These are phyloP conservation scores for Leptographium lundbergii DNA, from an alignment of 2,329 filamentous ascomycete genomes.

Conservation along the genomic window DNA sequence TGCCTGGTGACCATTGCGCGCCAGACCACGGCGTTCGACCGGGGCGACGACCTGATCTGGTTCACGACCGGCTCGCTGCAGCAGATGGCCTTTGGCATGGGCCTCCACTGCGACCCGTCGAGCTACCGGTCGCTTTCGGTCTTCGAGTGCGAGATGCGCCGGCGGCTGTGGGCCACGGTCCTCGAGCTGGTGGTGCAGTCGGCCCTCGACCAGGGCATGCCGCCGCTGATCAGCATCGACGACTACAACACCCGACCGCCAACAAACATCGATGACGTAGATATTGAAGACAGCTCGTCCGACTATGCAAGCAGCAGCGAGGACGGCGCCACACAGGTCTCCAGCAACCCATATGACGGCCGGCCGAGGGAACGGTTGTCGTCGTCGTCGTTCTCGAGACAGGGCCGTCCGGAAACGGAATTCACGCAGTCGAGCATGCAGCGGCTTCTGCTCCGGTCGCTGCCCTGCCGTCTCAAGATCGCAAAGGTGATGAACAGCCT, in stretches of 20 bases:
- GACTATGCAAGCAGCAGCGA: neutral
- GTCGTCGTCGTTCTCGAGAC: too few relatives aligned
- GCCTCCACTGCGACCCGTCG: slow-evolving; percentile 43
- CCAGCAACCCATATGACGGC: neutral
- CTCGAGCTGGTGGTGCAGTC: slow-evolving; percentile 41
- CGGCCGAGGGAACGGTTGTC: neutral
- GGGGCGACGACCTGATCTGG: slow-evolving; percentile 38
- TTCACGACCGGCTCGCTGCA: slow-evolving; percentile 35
- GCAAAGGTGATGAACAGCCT: slow-evolving; percentile 11
- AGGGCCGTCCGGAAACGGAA: slow-evolving; percentile 4
- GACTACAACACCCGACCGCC: slow-evolving; percentile 40
- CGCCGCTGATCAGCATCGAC: slow-evolving; percentile 30
- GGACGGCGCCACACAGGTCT: neutral
- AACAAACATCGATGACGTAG: slow-evolving; percentile 37
- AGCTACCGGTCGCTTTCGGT: slow-evolving; percentile 33
- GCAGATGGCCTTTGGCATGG: slow-evolving; percentile 44
- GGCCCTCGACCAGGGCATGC: slow-evolving; percentile 36
- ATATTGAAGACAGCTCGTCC: slow-evolving; percentile 21
- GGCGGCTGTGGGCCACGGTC: slow-evolving; percentile 43
- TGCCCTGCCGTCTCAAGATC: slow-evolving; percentile 10
- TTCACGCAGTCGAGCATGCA: slow-evolving; percentile 14
- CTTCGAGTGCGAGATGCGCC: slow-evolving; percentile 38
- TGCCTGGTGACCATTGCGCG: slow-evolving; percentile 10
- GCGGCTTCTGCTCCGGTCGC: slow-evolving; percentile 13
- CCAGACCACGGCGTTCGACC: slow-evolving; percentile 23